Conservation (phyloP, 169 alveolate genomes). For the Babesia divergens region DNA sequence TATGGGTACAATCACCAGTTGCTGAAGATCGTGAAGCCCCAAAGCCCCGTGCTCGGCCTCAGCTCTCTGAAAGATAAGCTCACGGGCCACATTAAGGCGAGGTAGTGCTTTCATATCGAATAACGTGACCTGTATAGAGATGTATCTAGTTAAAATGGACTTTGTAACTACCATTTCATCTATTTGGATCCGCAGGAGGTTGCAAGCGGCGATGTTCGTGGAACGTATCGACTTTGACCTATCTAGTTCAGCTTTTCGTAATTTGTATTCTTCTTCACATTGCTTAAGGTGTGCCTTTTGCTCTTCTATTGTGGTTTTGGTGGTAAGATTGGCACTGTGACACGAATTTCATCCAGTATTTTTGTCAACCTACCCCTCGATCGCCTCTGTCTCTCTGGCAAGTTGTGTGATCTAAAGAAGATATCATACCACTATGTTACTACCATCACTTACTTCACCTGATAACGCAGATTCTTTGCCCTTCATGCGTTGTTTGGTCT, state of each 20-base stretch:
- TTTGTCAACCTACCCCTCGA: neutral
- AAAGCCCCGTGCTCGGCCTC: neutral
- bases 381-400: neutral
- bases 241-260: no score
- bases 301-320: no score
- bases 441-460: neutral
- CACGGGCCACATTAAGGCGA: neutral
- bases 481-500: neutral
- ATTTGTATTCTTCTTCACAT: no score
- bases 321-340: no score
- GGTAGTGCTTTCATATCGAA: neutral
- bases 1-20: neutral
- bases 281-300: no score
- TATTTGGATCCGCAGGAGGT: neutral
- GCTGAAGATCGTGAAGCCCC: neutral
- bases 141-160: neutral
- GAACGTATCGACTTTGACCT: neutral
- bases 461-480: neutral
- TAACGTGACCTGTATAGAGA: neutral
- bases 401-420: neutral
- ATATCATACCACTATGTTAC: no score
- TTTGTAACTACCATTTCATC: neutral
- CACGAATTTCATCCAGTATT: no score
- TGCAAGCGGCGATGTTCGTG: neutral
- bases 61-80: neutral